Percentiles rank a stretch among this genome's conserved stretches.
Conservation (phyloP, 2,329 filamentous ascomycete species). For the Drechslera avenae region DNA sequence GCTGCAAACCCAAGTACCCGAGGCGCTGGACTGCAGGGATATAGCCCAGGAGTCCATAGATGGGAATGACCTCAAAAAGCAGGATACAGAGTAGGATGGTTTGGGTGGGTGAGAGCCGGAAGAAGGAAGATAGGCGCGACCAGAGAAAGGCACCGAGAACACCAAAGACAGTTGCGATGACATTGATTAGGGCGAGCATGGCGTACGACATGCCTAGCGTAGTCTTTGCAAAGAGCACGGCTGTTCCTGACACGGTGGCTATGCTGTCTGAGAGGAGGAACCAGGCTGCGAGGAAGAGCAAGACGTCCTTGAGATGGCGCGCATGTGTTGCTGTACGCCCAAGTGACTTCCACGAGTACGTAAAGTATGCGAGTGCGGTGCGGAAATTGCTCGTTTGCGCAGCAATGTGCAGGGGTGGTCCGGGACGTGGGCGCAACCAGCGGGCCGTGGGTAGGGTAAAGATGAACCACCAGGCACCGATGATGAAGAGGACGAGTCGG, state of each 20-base stretch:
- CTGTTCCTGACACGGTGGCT: constrained; percentile 91
- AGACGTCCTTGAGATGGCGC: constrained; percentile 71
- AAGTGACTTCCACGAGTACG: constrained; percentile 84
- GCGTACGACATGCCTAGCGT: constrained; percentile 87
- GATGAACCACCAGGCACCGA: constrained; percentile 89
- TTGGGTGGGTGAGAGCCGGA: constrained; percentile 76
- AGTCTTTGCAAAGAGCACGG: constrained; percentile 94
- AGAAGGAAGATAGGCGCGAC: constrained; percentile 74
- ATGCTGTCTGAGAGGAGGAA: constrained; percentile 94
- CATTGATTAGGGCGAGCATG: constrained; percentile 88
- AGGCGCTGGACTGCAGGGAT: constrained; percentile 76
- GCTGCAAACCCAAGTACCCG: constrained; percentile 84
- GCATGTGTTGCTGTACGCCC: constrained; percentile 80
- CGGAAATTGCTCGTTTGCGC: constrained; percentile 37
- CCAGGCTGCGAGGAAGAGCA: constrained; percentile 85
- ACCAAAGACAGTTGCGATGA: constrained; percentile 83
- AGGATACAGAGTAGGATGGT: constrained; percentile 91
- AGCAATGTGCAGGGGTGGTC: constrained; percentile 66
- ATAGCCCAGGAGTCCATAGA: constrained; percentile 90
- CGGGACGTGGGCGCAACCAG: constrained; percentile 86
- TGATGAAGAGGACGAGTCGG: constrained; percentile 81
- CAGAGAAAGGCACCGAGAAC: constrained; percentile 89
- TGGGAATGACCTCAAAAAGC: constrained; percentile 87
- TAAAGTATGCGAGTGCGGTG: constrained; percentile 73
- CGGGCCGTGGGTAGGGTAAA: constrained; percentile 88